These are phyloP conservation scores for Oxyria digyna DNA, from an alignment of 148 eudicot species.

Conservation along the genomic window DNA sequence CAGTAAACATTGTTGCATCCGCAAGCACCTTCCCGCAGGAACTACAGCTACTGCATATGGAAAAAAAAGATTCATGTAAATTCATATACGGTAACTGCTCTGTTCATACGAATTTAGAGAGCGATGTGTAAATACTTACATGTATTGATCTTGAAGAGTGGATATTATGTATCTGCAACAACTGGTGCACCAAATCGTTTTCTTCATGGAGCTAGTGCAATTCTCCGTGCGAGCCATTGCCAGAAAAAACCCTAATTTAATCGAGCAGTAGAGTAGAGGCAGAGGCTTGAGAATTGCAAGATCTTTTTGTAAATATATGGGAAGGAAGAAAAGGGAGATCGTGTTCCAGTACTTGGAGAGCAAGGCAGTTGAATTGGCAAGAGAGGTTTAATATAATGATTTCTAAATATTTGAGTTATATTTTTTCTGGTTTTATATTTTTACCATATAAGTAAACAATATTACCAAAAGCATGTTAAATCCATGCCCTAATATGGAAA, in stretches of 20 bases:
- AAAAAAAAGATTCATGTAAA: neutral
- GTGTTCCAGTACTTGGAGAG: too few species aligned
- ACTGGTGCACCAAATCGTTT: neutral
- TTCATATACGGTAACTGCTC: too few species aligned
- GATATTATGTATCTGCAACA: neutral
- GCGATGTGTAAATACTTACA: neutral
- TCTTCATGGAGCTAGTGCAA: neutral
- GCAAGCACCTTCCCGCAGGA: neutral
- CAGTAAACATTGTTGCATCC: neutral
- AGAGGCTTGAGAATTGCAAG: neutral
- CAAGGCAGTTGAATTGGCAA: too few species aligned
- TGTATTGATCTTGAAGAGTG: neutral
- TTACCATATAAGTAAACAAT: too few species aligned
- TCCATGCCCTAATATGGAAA: too few species aligned
- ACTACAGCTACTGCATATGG: neutral
- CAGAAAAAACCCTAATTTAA: neutral
- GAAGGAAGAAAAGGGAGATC: neutral
- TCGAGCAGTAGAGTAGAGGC: neutral
- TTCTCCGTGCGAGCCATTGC: neutral
- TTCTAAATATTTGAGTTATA: too few species aligned
- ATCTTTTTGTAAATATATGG: neutral
- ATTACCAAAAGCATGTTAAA: too few species aligned
- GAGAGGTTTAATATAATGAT: too few species aligned
- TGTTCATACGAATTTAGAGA: too few species aligned
- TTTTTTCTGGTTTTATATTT: too few species aligned